These are phyloP conservation scores for Keqinozyma sinolaborantium DNA, from an alignment of 1,139 yeast species.

Conservation along the genomic window DNA sequence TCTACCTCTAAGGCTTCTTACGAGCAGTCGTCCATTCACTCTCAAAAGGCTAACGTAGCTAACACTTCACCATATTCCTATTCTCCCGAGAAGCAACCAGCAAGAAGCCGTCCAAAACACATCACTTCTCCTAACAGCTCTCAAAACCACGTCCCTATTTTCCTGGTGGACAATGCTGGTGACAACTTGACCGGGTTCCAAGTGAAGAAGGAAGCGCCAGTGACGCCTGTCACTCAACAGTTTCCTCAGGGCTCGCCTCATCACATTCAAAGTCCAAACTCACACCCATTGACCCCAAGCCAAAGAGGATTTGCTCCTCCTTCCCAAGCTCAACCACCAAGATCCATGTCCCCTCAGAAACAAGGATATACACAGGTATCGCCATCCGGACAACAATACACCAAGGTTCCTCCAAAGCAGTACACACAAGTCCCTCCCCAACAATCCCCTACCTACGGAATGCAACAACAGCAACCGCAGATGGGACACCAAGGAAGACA, in stretches of 20 bases:
- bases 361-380: conserved; percentile 4
- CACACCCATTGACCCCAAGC: conserved; percentile 3
- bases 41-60: conserved; percentile 23
- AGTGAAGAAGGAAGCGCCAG: conserved; percentile 5
- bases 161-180: conserved; percentile 9
- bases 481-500: conserved; percentile 5
- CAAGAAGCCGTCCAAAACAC: conserved; percentile 30
- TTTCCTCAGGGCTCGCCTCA: conserved; percentile 5
- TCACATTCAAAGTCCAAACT: conserved; percentile 4
- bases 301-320: conserved; percentile 4
- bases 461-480: conserved; percentile 7
- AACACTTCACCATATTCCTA: conserved; percentile 8
- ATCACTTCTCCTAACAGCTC: conserved; percentile 34
- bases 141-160: conserved; percentile 24
- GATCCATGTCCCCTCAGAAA: too few relatives aligned
- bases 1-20: too few relatives aligned
- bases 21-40: conserved; percentile 22
- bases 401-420: neutral
- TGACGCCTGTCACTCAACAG: neutral
- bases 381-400: conserved; percentile 1
- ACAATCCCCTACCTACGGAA: conserved; percentile 1
- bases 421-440: neutral
- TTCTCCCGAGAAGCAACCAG: conserved; percentile 11
- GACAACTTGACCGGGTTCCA: conserved; percentile 10
- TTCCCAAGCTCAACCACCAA: conserved; percentile 4